phyloP scores from a whole-genome alignment of 345 rosid species.

The Brassica cretica region DNA sequence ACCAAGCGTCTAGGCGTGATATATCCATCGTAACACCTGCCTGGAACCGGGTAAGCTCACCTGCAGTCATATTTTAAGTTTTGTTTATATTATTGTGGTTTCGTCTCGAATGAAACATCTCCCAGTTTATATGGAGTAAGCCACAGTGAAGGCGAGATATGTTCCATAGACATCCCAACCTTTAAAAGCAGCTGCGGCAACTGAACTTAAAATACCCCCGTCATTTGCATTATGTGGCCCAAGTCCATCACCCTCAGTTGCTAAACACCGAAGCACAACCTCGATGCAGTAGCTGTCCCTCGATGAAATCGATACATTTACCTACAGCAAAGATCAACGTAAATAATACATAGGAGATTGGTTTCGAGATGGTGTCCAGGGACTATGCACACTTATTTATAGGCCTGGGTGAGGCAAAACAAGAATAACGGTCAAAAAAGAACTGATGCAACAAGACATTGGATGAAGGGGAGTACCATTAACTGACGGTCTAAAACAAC shows the following conservation, averaged over 20 bases:
- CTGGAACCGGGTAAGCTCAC: conserved; percentile 91
- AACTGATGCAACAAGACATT: conserved; percentile 6
- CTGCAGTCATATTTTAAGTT: conserved; percentile 45
- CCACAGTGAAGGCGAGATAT: conserved; percentile 23
- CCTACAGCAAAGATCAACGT: conserved; percentile 47
- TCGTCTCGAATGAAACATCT: conserved; percentile 13
- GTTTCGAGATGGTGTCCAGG: conserved; percentile 3
- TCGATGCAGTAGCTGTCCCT: conserved; percentile 79
- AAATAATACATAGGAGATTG: not conserved
- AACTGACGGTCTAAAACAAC: conserved; percentile 71
- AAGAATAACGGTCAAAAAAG: not conserved
- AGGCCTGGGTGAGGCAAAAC: conserved; percentile 4
- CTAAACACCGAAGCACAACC: conserved; percentile 84
- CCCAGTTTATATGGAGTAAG: conserved; percentile 7
- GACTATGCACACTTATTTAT: not conserved
- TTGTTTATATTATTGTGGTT: conserved; percentile 1
- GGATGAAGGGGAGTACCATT: conserved; percentile 53
- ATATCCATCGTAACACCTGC: conserved; percentile 92
- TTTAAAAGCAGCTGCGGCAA: conserved; percentile 92
- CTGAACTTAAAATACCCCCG: conserved; percentile 81
- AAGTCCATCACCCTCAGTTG: conserved; percentile 84
- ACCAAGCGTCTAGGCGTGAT: conserved; percentile 94
- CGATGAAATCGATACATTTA: conserved; percentile 71
- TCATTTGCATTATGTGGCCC: conserved; percentile 60
- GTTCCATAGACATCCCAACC: conserved; percentile 47